Conservation (phyloP, 148 eudicot species). For the Chenopodium quinoa region DNA sequence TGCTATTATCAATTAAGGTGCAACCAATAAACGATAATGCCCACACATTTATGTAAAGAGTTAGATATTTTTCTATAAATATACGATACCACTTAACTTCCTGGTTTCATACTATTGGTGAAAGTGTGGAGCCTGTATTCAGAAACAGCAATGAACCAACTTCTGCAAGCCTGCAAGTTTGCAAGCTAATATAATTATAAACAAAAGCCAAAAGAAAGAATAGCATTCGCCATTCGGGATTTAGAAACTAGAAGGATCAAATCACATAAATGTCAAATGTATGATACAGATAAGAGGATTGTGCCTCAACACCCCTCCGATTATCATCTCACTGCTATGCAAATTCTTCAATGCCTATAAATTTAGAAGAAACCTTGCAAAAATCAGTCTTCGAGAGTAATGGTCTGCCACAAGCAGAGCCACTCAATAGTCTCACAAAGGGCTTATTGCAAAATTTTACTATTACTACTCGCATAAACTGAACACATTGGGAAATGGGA, state of each 20-base stretch:
- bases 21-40: no score
- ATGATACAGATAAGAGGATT: neutral
- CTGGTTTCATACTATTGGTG: no score
- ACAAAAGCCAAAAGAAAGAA: neutral
- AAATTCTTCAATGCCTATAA: neutral
- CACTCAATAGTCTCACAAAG: slow-evolving; percentile 25
- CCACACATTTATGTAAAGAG: no score
- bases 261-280: neutral
- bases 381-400: slow-evolving; percentile 3
- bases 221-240: no score
- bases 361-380: neutral
- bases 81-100: no score
- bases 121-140: neutral
- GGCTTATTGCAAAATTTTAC: slow-evolving; percentile 60
- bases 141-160: neutral
- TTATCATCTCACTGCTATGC: slow-evolving; percentile 4
- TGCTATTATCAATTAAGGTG: no score
- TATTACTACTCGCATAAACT: slow-evolving; percentile 26
- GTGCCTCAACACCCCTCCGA: slow-evolving; percentile 1
- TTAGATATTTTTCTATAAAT: no score
- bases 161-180: neutral
- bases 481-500: slow-evolving; percentile 4
- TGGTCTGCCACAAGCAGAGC: neutral
- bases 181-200: neutral
- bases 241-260: neutral